phyloP scores from a whole-genome alignment of 208 protist species.

The Borovskyia barvae region DNA sequence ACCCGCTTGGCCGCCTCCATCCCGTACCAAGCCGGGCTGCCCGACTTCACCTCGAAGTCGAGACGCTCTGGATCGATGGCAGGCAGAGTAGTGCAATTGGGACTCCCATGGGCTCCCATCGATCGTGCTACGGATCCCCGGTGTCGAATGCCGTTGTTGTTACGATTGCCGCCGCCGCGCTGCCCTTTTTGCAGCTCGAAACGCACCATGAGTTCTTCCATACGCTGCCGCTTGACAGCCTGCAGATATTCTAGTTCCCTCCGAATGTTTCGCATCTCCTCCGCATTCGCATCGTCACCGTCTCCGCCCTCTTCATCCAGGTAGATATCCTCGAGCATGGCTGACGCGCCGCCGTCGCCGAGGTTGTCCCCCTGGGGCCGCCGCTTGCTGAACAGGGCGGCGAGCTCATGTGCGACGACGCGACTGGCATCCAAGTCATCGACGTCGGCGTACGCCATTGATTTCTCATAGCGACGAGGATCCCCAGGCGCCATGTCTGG shows the following conservation, averaged over 20 bases:
- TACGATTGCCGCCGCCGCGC: background rate
- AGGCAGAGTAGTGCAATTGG: background rate
- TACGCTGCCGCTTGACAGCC: slow-evolving; percentile 37
- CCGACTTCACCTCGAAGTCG: slow-evolving; percentile 59
- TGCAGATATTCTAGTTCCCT: slow-evolving; percentile 56
- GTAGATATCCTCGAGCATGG: slow-evolving; percentile 24
- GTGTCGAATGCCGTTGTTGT: too few species aligned
- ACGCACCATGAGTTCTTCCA: slow-evolving; percentile 47
- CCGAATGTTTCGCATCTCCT: slow-evolving; percentile 35
- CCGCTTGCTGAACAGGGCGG: slow-evolving; percentile 21
- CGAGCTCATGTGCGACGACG: slow-evolving; percentile 18
- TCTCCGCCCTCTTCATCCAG: slow-evolving; percentile 11
- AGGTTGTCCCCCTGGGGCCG: background rate
- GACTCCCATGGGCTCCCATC: too few species aligned
- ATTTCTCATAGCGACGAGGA: background rate
- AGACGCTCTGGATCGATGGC: slow-evolving; percentile 28
- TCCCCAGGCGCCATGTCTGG: too few species aligned
- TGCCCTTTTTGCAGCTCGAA: slow-evolving; percentile 29
- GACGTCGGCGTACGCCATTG: background rate
- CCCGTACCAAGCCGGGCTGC: slow-evolving; percentile 58
- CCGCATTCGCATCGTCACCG: slow-evolving; percentile 21
- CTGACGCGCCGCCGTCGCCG: slow-evolving; percentile 1
- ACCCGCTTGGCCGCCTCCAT: slow-evolving; percentile 72
- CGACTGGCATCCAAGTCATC: background rate
- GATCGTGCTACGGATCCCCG: too few species aligned